Evolutionary conservation across 257 asterid species (phyloP), one percentile per base, ranked within the genome.

Genomic region (Linaria vulgaris): DNA sequence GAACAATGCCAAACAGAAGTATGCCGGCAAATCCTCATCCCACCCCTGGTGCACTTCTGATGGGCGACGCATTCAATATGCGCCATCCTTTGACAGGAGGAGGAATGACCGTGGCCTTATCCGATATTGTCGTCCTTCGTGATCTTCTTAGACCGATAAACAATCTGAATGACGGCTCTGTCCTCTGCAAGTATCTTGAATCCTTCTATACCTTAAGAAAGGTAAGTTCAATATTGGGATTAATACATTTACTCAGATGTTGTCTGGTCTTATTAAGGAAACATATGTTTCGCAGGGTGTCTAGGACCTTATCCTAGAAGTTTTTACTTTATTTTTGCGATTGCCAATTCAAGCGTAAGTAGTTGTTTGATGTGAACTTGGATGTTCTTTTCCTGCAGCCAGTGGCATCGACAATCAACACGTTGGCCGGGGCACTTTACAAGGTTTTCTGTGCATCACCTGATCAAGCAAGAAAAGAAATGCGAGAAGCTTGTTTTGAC

Each of bases 41-140:
- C 10, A 82, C 85, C 6, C 91, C 91, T 0, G 91, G 91, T 9
- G 88, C 91, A 19, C 66, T 85, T 71, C 63, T 85, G 15, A 62
- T 85, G 76, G 91, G 91, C 3, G 91, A 85, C n/a, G 86, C 91
- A 1, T 85, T 85, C 70, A 85, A 85, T 73, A 85, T 85, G 91
- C 82, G 91, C 23, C 91, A 85, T 73, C 88, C 91, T 68, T 68
- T 85, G 47, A 79, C 91, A 0, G 91, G 91, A 50, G 91, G 91
- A 70, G 92, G 92, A 76, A 85, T 85, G 92, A 82, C 92, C 0
- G 88, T 85, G 6, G 87, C 92, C 54, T 69, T 85, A 3, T 80
- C 88, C 0, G 88, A 85, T 59, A 76, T 85, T 13, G 88, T 80
- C 59, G 61, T 85, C 24, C 79, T 85, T 5, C 85, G 88, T 21